Base-by-base conservation (phyloP, 164 flowering plant genomes). In the Brasenia schreberi region DNA sequence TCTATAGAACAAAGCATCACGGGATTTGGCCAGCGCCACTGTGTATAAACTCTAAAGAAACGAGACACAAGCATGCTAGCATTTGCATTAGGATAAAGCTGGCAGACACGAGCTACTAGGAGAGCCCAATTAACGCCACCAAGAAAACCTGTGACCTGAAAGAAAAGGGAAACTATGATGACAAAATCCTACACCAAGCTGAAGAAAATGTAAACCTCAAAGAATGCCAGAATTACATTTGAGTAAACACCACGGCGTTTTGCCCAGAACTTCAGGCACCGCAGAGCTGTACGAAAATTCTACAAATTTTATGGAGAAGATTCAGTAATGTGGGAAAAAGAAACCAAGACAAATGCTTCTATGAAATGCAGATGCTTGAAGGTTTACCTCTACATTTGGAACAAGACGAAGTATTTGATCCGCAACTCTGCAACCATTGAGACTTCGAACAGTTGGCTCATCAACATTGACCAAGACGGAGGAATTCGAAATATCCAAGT, bases 21-120 rank as follows among this genome's bases (percentile, higher is more conserved):
- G 66, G 99, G 99, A 67, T 88, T 95, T 64, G 97, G 99, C 99
- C 99, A 95, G n/a, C 94, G 92, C 99, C 99, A 95, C 65, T 83
- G 90, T 1, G 97, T 89, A 67, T 89, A 95, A 44, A 92, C 97
- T 71, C 97, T 84, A 65, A 95, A 95, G 67, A 95, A 95, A 9
- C 97, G 78, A 43, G 97, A 82, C 58, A 92, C 94, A 59, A 95
- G 77, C 97, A 95, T 95, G 58, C 97, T 92, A 5, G 99, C 97
- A 64, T 75, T 72, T 14, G 99, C 99, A 78, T 92, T 92, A 9
- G 99, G 97, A 76, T 89, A 95, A 65, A 95, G 83, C 78, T 95
- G 99, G 76, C 97, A 95, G 12, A 95, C 81, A 16, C 91, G 87
- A 62, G 97, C 99, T 12, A 95, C 99, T 1, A 95, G 76, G 67